Evolutionary conservation across 805 yeast species (phyloP).

Genomic region (Geotrichum ghanense): DNA sequence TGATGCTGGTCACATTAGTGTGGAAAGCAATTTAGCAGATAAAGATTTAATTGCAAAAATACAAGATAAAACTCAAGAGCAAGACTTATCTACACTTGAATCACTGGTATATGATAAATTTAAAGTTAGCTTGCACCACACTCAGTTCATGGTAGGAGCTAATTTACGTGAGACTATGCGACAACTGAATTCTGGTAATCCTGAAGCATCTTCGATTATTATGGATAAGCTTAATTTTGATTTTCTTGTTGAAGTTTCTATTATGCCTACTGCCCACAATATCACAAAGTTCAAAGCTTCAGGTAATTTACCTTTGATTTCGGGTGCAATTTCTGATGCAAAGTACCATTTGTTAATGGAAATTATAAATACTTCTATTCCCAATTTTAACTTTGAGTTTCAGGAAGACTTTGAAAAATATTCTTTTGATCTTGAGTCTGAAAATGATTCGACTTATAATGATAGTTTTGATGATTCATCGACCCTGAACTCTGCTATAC

Average conservation of each 20-base stretch:
- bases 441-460: background rate
- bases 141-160: background rate
- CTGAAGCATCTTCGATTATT: constrained; percentile 39
- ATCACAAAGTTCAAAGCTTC: constrained; percentile 62
- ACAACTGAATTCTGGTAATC: background rate
- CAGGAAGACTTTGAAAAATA: background rate
- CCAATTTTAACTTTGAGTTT: constrained; percentile 28
- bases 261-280: constrained; percentile 66
- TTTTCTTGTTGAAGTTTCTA: constrained; percentile 68
- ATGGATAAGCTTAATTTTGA: constrained; percentile 68
- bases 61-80: constrained; percentile 39
- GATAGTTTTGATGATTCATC: constrained; percentile 11
- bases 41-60: constrained; percentile 56
- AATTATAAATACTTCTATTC: constrained; percentile 57
- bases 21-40: constrained; percentile 69
- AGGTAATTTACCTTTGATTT: constrained; percentile 65
- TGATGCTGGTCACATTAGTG: constrained; percentile 92
- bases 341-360: constrained; percentile 85
- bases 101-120: background rate
- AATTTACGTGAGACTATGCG: background rate
- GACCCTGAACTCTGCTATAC: constrained; percentile 2
- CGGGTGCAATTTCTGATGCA: constrained; percentile 68
- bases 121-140: background rate
- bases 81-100: background rate
- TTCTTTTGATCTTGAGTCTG: constrained; percentile 2